Conservation (phyloP, 2,329 filamentous ascomycete genomes). For the Gremmenia infestans region DNA sequence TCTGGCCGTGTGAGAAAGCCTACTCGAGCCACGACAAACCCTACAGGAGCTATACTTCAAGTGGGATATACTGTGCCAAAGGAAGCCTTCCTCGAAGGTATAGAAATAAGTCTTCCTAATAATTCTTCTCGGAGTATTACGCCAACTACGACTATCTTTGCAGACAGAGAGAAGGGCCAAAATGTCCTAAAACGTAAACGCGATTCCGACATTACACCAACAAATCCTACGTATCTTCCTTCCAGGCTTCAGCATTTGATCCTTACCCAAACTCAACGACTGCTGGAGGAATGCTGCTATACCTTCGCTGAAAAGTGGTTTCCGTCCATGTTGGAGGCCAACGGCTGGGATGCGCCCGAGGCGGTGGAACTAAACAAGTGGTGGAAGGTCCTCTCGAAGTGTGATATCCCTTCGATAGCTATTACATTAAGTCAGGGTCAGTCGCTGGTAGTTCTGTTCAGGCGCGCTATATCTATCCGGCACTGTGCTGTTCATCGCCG, state of each 20-base stretch:
- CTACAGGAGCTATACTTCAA: slow-evolving; percentile 1
- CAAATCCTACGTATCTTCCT: slow-evolving; percentile 9
- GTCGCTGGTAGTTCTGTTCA: slow-evolving; percentile 4
- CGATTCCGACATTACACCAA: not conserved
- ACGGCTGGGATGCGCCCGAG: slow-evolving; percentile 14
- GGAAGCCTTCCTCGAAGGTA: slow-evolving; percentile 6
- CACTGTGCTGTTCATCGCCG: slow-evolving; percentile 4
- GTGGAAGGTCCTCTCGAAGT: slow-evolving; percentile 7
- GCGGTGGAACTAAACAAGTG: slow-evolving; percentile 14
- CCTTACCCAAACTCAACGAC: slow-evolving; percentile 10
- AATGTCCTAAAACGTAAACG: not conserved
- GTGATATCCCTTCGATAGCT: slow-evolving; percentile 10
- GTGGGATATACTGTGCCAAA: slow-evolving; percentile 4
- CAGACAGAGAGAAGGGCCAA: not conserved
- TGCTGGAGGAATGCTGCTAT: slow-evolving; percentile 14
- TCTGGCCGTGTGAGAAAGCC: slow-evolving; percentile 1
- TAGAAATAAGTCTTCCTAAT: slow-evolving; percentile 6
- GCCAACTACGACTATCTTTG: not conserved
- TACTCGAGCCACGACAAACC: slow-evolving; percentile 3
- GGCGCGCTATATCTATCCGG: slow-evolving; percentile 6
- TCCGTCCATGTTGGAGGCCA: slow-evolving; percentile 6
- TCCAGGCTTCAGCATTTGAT: slow-evolving; percentile 13
- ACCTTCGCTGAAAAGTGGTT: slow-evolving; percentile 16
- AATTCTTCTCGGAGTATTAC: not conserved
- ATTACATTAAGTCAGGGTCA: slow-evolving; percentile 1